Conservation (phyloP, 495 filamentous ascomycete species). For the Tuber indicum region DNA sequence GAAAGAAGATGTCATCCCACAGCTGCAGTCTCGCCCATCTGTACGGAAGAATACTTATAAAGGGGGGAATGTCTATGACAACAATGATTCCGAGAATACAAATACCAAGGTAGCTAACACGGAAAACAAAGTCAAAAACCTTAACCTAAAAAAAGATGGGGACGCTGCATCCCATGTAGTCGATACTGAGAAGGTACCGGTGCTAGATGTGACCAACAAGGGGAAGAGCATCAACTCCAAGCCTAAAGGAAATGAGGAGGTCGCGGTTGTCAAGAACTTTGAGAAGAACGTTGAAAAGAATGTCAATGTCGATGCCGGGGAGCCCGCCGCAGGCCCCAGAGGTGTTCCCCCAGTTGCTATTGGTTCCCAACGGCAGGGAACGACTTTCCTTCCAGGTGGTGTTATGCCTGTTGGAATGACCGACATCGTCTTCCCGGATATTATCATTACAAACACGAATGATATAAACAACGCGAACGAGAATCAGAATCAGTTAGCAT, state of each 20-base stretch:
- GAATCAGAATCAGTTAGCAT: slow-evolving; percentile 39
- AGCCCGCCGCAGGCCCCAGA: slow-evolving; percentile 23
- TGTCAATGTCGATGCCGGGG: slow-evolving; percentile 42
- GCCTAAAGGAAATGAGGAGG: slow-evolving; percentile 42
- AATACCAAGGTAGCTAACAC: slow-evolving; percentile 22
- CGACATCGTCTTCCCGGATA: slow-evolving; percentile 42
- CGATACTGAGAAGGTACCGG: background rate
- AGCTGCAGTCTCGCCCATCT: slow-evolving; percentile 16
- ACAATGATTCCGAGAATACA: slow-evolving; percentile 18
- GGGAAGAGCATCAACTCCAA: slow-evolving; percentile 16
- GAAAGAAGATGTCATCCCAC: slow-evolving; percentile 12
- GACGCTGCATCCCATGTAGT: background rate
- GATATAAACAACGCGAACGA: slow-evolving; percentile 43
- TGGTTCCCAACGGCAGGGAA: slow-evolving; percentile 28
- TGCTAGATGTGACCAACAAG: background rate
- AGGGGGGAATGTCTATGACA: slow-evolving; percentile 38
- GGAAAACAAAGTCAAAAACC: slow-evolving; percentile 23
- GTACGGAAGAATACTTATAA: slow-evolving; percentile 19
- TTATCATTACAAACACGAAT: slow-evolving; percentile 41
- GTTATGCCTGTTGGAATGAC: slow-evolving; percentile 41
- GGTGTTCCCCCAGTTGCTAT: slow-evolving; percentile 9
- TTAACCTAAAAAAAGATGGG: slow-evolving; percentile 12
- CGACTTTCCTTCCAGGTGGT: slow-evolving; percentile 39
- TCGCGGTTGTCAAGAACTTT: slow-evolving; percentile 34
- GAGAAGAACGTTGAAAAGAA: slow-evolving; percentile 36